Evolutionary conservation across 78 protist genomes (phyloP), one percentile per base, ranked within the genome.

Genomic region (Chrysochromulina parva): DNA sequence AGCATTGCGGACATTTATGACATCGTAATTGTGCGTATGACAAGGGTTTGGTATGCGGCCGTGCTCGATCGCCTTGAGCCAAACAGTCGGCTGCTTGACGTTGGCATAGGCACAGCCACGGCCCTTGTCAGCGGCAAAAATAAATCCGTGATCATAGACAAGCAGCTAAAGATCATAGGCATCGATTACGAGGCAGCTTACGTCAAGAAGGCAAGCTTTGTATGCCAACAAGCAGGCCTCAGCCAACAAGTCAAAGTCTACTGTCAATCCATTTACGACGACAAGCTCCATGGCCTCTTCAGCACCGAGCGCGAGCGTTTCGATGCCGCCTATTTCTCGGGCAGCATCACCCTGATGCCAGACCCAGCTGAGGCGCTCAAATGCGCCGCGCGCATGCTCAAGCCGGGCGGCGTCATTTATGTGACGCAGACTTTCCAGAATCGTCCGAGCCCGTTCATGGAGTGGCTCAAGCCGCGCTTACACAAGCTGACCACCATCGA

Each of bases 71-170:
- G 11, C 7, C 50, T 76, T 13, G 62, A 38, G 55, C 19, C 1
- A 50, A 17, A 17, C 10, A 76, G 74, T 10, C 13, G 2, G 28
- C 54, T 91, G 22, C 67, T 58, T 53, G 93, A 91, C 65, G 55
- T 91, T 3, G 91, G 93, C 50, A 69, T 91, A 85, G 93, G 91
- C 60, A 86, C 90, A 1, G 93, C 48, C 19, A 50, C 82, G 0
- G 65, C 82, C 16, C 93, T 71, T 16, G 9, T 60, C 2, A 2
- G 38, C 38, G 38, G 38, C 38, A 38, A 16, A 54, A 55, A 54
- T 24, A 13, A 0, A 0, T 38, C 2, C 5, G 0, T 54, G 4
- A 0, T 87, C 22, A 0, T 0, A 28, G 0, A 2, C 19, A 62
- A 28, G 57, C 11, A 28, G 9, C 14, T 88, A 4, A 0, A 0